Percentiles rank a stretch among this genome's conserved stretches.
phyloP scores from a whole-genome alignment of 176 grass and related monocot species.

The Elymus sibiricus region DNA sequence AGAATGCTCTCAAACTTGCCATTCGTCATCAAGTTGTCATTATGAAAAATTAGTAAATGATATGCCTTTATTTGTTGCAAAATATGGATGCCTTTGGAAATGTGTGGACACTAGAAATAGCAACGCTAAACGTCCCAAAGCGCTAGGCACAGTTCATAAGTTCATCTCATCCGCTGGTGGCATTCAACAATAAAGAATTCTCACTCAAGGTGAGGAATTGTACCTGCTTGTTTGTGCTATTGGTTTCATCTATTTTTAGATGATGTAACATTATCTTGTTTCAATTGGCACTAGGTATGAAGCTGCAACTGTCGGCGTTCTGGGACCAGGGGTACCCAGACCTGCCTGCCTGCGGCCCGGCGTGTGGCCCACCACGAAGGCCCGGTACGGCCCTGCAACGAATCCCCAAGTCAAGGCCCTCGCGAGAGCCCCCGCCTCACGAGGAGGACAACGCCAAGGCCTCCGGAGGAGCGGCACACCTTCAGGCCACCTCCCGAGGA shows the following conservation, averaged over 20 bases:
- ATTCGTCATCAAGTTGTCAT: conserved; percentile 44
- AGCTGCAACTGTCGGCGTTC: no score
- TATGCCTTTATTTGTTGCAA: conserved; percentile 58
- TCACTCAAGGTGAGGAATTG: conserved; percentile 50
- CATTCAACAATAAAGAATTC: conserved; percentile 46
- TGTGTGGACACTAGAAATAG: conserved; percentile 72
- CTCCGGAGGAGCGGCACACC: no score
- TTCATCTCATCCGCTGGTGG: conserved; percentile 49
- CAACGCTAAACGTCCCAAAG: conserved; percentile 48
- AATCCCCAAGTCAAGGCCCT: no score
- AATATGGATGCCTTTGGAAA: conserved; percentile 57
- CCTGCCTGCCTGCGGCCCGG: no score
- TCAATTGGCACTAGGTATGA: conserved; percentile 58
- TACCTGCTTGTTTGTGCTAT: conserved; percentile 2
- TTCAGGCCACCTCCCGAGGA: no score
- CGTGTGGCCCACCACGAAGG: no score
- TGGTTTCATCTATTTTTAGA: conserved; percentile 12
- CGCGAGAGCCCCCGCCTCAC: no score
- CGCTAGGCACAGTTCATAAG: conserved; percentile 34
- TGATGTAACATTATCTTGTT: conserved; percentile 12
- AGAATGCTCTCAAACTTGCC: conserved; percentile 50
- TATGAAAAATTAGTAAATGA: conserved; percentile 62
- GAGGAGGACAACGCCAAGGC: no score
- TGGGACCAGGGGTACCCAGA: no score
- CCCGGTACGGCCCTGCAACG: no score